Conservation (phyloP, 202 grass and related monocot genomes). For the Miscanthus sacchariflorus region DNA sequence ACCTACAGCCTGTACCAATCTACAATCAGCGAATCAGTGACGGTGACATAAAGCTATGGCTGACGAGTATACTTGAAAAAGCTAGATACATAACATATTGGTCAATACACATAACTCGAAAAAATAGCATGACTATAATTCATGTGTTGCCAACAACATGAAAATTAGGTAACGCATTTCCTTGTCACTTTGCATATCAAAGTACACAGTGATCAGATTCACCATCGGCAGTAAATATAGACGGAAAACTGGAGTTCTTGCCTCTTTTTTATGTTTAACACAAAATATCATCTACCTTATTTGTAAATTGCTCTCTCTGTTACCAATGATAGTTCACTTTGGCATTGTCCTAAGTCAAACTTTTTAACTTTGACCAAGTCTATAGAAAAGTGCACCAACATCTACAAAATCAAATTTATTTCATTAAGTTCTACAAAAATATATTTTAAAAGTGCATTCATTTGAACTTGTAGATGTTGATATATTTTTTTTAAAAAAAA, state of each 20-base stretch:
- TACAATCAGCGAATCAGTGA: conserved; percentile 48
- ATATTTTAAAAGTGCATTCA: background rate
- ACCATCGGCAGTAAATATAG: conserved; percentile 2
- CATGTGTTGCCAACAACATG: background rate
- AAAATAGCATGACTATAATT: conserved; percentile 4
- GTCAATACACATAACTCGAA: background rate
- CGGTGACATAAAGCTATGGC: conserved; percentile 30
- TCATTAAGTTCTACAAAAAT: background rate
- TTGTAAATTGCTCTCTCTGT: background rate
- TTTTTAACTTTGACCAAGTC: background rate
- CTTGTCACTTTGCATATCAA: background rate
- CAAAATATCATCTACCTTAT: background rate
- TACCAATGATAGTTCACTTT: background rate
- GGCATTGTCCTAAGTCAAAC: background rate
- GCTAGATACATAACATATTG: background rate
- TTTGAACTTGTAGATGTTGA: background rate
- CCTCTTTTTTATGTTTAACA: conserved; percentile 6
- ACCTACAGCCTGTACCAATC: conserved; percentile 89
- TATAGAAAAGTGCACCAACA: background rate
- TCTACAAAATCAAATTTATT: background rate
- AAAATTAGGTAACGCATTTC: background rate
- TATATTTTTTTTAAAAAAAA: background rate
- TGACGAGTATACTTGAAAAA: conserved; percentile 26
- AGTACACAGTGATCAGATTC: background rate
- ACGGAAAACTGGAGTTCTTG: background rate